Base-by-base conservation (phyloP, 2,329 filamentous ascomycete species). In the Exophiala alcalophila region DNA sequence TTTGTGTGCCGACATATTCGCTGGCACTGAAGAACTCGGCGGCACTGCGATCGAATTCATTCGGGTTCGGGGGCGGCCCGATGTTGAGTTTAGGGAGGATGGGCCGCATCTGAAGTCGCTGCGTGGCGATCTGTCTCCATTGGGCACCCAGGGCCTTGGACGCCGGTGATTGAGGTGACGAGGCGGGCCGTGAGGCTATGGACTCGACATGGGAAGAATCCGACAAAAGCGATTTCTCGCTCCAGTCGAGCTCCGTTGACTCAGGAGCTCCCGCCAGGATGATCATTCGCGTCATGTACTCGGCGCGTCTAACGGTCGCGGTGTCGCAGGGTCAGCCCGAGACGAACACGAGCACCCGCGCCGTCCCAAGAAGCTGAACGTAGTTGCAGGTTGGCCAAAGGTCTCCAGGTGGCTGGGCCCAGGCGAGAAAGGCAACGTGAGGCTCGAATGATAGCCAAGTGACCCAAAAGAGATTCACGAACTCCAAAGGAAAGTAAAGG, bases 251-350 rank as follows among this genome's bases (percentile, higher is more conserved):
- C 33, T 49, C 46, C 25, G 32, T 35, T 5, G 46, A 20, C 32
- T 51, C 50, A 10, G 54, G 54, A n/a, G 53, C 54, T 12, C 53
- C 54, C 24, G 54, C 47, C 39, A 57, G 51, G 40, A 55, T 47
- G 35, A 57, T 57, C 33, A 52, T 55, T 19, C 51, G 50, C 31
- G 53, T 51, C 54, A 57, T 57, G 34, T 37, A 38, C 12, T 21
- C n/a, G n/a, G n/a, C n/a, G n/a, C 24, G 18, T 27, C 20, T 12
- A 16, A 5, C 4, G n/a, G 7, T 6, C 4, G n/a, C 15, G 19
- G 16, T n/a, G 30, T n/a, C n/a, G n/a, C n/a, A n/a, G n/a, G n/a
- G n/a, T n/a, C n/a, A n/a, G n/a, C n/a, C n/a, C n/a, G n/a, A n/a
- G n/a, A n/a, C n/a, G n/a, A n/a, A n/a, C n/a, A n/a, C n/a, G n/a